Conservation (phyloP, 1,139 yeast species). For the Candida pseudoviswanathii region DNA sequence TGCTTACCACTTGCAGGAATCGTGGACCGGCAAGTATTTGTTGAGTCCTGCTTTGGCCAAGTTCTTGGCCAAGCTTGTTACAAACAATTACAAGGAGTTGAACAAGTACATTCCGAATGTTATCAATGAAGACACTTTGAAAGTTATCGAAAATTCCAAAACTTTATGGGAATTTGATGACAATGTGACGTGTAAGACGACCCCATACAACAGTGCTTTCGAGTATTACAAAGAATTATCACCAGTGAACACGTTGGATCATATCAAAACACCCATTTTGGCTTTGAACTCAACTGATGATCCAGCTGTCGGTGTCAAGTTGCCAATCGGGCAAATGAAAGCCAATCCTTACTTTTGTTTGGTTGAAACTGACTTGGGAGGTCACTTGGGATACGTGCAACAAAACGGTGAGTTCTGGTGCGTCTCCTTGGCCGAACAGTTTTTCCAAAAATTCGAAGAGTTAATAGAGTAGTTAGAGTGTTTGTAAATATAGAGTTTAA, state of each 20-base stretch:
- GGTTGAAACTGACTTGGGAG: conserved; percentile 56
- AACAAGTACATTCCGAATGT: conserved; percentile 36
- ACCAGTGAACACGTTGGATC: conserved; percentile 56
- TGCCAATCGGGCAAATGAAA: conserved; percentile 31
- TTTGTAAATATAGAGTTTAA: no score
- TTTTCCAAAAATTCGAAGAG: conserved; percentile 53
- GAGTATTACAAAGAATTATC: conserved; percentile 77
- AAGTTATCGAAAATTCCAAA: conserved; percentile 33
- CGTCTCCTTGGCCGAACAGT: conserved; percentile 62
- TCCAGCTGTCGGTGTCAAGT: conserved; percentile 67
- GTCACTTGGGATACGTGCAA: conserved; percentile 62
- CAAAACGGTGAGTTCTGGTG: conserved; percentile 72
- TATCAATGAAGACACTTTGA: conserved; percentile 33
- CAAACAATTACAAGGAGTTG: conserved; percentile 62
- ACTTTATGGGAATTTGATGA: conserved; percentile 67
- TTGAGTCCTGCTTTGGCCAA: conserved; percentile 69
- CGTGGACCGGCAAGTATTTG: conserved; percentile 61
- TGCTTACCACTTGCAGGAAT: conserved; percentile 48
- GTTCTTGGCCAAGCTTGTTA: conserved; percentile 63
- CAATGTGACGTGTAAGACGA: conserved; percentile 67
- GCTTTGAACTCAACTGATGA: conserved; percentile 77
- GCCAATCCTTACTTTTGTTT: conserved; percentile 37
- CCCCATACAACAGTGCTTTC: conserved; percentile 69
- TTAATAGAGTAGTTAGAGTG: conserved; percentile 10
- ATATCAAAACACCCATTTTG: conserved; percentile 67